A percentile compares a stretch with the other conserved stretches of the same genome.
These are phyloP conservation scores for Tolypocladium endophyticum DNA, from an alignment of 2,329 filamentous ascomycete genomes.

Conservation along the genomic window DNA sequence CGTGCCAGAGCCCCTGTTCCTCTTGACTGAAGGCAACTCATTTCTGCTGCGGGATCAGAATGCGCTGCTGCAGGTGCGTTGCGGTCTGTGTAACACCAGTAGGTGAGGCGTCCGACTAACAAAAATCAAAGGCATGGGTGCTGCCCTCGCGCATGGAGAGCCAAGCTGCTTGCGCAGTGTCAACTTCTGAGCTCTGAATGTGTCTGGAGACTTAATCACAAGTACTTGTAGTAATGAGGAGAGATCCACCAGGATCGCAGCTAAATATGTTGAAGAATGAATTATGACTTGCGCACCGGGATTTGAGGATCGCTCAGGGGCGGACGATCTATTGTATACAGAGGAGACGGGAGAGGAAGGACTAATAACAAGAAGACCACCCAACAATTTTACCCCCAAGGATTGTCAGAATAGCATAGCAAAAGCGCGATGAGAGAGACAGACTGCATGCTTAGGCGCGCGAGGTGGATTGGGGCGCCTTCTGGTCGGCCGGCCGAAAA, in stretches of 20 bases:
- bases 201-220: too few relatives aligned
- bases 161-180: not conserved
- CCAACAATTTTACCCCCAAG: not conserved
- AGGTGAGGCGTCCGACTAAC: not conserved
- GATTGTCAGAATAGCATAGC: accelerated
- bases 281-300: not conserved
- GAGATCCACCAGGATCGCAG: not conserved
- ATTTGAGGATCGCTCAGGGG: not conserved
- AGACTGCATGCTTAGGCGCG: not conserved
- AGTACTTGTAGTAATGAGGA: not conserved
- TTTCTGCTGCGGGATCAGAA: too few relatives aligned
- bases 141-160: not conserved
- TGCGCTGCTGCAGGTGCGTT: not conserved
- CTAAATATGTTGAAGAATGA: not conserved
- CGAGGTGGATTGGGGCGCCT: too few relatives aligned
- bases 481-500: not conserved
- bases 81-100: not conserved
- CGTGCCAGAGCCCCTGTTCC: not conserved
- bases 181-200: not conserved
- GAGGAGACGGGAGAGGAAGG: not conserved
- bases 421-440: not conserved
- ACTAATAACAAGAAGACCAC: not conserved
- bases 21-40: not conserved
- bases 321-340: not conserved
- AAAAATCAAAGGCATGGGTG: not conserved